Conservation (phyloP, 139 green algal genomes). For the Coccomyxa sp. region DNA sequence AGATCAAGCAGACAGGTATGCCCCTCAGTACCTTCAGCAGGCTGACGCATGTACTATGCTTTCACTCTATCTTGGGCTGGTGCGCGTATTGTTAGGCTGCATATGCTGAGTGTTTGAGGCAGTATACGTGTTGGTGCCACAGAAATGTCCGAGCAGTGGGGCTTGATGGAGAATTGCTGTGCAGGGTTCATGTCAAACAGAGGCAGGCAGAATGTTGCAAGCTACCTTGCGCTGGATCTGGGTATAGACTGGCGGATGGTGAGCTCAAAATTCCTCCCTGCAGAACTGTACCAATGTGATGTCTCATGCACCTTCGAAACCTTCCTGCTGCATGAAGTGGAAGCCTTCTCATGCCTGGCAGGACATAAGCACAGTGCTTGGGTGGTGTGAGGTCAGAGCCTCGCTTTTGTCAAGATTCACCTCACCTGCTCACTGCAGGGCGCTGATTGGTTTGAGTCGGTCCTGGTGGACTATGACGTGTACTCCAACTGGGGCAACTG, state of each 20-base stretch:
- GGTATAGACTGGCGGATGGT: neutral
- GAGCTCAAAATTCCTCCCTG: no score
- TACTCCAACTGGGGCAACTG: slow-evolving; percentile 93
- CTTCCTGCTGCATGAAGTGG: neutral
- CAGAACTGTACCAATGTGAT: no score
- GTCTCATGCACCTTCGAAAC: neutral
- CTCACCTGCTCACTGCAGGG: slow-evolving; percentile 41
- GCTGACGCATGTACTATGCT: neutral
- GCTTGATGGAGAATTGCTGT: no score
- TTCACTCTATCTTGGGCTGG: no score
- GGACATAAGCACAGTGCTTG: no score
- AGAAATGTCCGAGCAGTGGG: no score
- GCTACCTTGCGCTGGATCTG: slow-evolving; percentile 83
- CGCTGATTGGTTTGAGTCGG: slow-evolving; percentile 82
- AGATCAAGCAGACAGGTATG: slow-evolving; percentile 79
- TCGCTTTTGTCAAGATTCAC: no score
- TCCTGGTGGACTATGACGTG: slow-evolving; percentile 91
- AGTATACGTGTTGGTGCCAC: no score
- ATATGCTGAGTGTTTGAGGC: no score
- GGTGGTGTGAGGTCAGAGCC: no score
- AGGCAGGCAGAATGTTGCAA: slow-evolving; percentile 91
- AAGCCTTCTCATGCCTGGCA: neutral
- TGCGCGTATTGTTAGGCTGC: no score
- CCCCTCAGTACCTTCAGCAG: neutral
- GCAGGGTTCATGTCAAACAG: slow-evolving; percentile 95